Conservation (phyloP, 129 eudicot species). For the Centaurea solstitialis region DNA sequence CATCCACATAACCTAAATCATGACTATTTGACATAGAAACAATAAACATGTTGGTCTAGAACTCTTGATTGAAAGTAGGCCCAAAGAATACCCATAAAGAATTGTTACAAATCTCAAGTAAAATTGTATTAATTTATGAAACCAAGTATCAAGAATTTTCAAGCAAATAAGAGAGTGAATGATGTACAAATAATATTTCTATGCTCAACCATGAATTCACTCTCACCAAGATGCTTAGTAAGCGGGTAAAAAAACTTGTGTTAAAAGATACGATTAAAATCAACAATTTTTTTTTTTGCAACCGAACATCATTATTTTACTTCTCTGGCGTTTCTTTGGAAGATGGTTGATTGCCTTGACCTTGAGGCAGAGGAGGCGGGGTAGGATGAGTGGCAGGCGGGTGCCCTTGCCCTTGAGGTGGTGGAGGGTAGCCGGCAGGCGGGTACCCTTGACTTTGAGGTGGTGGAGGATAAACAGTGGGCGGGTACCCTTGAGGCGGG, state of each 20-base stretch:
- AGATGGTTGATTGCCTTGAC: constrained; percentile 29
- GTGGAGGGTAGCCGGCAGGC: constrained; percentile 17
- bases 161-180: not conserved
- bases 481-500: constrained; percentile 46
- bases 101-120: not conserved
- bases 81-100: not conserved
- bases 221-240: constrained; percentile 5
- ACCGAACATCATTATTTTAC: not conserved
- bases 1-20: not conserved
- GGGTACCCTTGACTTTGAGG: constrained; percentile 30
- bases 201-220: not conserved
- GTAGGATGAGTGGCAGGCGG: constrained; percentile 1
- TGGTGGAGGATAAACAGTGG: constrained; percentile 37
- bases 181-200: constrained; percentile 15
- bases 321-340: not conserved
- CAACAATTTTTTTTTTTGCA: not conserved
- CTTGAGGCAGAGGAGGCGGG: constrained; percentile 22
- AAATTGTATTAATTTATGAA: not conserved
- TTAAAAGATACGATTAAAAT: not conserved
- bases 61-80: too few relatives aligned
- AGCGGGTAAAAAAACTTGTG: not conserved
- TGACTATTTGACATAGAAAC: not conserved
- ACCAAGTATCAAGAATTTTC: not conserved
- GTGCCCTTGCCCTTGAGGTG: constrained; percentile 10
- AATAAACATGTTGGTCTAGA: not conserved